Base-by-base conservation (phyloP, 768 basidiomycete genomes). In the Hemileccinum impolitum region DNA sequence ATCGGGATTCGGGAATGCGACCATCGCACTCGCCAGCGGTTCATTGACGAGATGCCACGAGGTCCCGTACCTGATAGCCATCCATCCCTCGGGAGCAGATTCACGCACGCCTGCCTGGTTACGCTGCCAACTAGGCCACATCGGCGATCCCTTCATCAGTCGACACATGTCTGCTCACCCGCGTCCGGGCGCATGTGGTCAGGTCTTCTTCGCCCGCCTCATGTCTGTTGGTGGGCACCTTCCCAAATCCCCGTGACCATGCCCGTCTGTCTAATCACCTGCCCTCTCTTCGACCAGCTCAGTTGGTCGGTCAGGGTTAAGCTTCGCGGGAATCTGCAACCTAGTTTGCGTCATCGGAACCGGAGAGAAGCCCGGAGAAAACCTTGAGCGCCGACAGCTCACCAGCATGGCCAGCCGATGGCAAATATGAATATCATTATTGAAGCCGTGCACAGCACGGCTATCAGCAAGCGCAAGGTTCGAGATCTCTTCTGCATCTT, bases 371-470 rank as follows among this genome's bases (percentile, higher is more conserved):
- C 43, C 37, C 56, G 56, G 56, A 61, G 62, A 61, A 61, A 50
- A 30, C 55, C 46, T 31, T 45, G 62, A 61, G 60, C 60, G 60
- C 60, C 60, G 60, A 61, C 59, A 61, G 34, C 60, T 61, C 60
- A 61, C 46, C 57, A 57, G 50, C 49, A 48, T 60, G 61, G 61
- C 37, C 55, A 64, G 52, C 50, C 48, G 55, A 58, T 60, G 60
- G 57, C 51, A 56, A 60, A 54, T 48, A 55, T 46, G 46, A 47
- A 57, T 49, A 61, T 43, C 45, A 63, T 17, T 62, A 61, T 61
- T 64, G 50, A 17, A 2, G 2, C 61, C 60, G 58, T 44, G 59
- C 60, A 61, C 60, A 64, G 60, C 60, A 64, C 60, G 60, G 60
- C 60, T 64, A 64, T 64, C 59, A 59, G 37, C 54, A 63, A 60